phyloP scores from a whole-genome alignment of 345 rosid species.

The Leavenworthia alabamica region DNA sequence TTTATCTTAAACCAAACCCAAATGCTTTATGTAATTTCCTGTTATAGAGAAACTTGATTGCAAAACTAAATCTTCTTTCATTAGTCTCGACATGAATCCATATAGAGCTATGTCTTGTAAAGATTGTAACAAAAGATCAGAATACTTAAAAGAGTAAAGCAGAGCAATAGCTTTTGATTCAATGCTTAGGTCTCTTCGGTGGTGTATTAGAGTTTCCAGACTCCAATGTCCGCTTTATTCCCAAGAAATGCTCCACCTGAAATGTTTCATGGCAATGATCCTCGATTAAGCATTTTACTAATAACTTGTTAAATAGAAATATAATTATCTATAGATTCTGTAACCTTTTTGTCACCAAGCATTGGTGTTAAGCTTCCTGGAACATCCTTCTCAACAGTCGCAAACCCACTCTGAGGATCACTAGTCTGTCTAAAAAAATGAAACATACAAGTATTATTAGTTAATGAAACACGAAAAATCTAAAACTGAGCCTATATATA shows the following conservation, averaged over 20 bases:
- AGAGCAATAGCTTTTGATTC: constrained; percentile 22
- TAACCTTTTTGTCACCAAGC: constrained; percentile 92
- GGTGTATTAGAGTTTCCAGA: constrained; percentile 37
- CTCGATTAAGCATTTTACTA: neutral
- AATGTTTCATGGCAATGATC: constrained; percentile 3
- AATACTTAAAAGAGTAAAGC: too few species aligned
- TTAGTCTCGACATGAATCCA: constrained; percentile 5
- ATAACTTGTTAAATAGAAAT: neutral
- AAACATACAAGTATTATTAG: constrained; percentile 7
- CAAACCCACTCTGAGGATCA: constrained; percentile 85
- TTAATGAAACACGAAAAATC: neutral
- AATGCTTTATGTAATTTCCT: too few species aligned
- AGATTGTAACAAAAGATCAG: too few species aligned
- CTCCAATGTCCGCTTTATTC: constrained; percentile 75
- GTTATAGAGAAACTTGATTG: too few species aligned
- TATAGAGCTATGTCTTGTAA: too few species aligned
- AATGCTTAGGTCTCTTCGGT: constrained; percentile 61
- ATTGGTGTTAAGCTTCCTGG: constrained; percentile 84
- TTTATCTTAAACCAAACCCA: too few species aligned
- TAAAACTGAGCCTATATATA: constrained; percentile 13
- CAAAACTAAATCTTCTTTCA: neutral
- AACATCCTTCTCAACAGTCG: constrained; percentile 79
- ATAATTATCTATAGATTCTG: neutral
- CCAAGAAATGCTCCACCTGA: constrained; percentile 94
- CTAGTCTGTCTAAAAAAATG: constrained; percentile 62